Percentiles rank a stretch among this genome's conserved stretches.
Evolutionary conservation across 1,284 basidiomycete genomes (phyloP).

Genomic region (Boletellus deceptivus): DNA sequence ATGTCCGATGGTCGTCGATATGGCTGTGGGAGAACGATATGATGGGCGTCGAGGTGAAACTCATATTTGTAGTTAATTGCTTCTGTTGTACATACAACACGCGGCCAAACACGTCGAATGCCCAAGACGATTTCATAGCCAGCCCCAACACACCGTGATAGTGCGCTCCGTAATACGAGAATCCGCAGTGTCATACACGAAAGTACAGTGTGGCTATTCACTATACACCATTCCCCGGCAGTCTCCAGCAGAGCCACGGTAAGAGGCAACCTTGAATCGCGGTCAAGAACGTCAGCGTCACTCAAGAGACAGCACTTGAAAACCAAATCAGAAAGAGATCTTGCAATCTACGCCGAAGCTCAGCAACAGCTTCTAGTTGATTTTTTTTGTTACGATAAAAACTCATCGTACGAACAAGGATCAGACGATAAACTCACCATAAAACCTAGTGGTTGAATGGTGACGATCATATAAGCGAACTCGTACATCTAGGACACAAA

Average conservation of each 20-base stretch:
- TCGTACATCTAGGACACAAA: not conserved
- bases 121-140: too few relatives aligned
- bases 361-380: constrained; percentile 87
- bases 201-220: too few relatives aligned
- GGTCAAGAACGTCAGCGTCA: not conserved
- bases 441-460: accelerated
- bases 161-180: too few relatives aligned
- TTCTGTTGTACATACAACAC: not conserved
- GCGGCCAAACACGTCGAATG: too few relatives aligned
- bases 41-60: too few relatives aligned
- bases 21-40: too few relatives aligned
- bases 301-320: not conserved
- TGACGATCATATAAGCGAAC: not conserved
- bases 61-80: not conserved
- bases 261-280: too few relatives aligned
- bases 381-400: constrained; percentile 40
- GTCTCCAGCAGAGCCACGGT: too few relatives aligned
- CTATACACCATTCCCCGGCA: too few relatives aligned
- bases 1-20: too few relatives aligned
- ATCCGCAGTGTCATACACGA: too few relatives aligned
- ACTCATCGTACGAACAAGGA: constrained; percentile 30
- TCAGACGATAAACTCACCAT: constrained; percentile 13
- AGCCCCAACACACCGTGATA: too few relatives aligned
- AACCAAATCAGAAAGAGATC: constrained; percentile 16
- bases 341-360: constrained; percentile 64